Conservation (phyloP, 768 basidiomycete species). For the Lentinula aciculospora region DNA sequence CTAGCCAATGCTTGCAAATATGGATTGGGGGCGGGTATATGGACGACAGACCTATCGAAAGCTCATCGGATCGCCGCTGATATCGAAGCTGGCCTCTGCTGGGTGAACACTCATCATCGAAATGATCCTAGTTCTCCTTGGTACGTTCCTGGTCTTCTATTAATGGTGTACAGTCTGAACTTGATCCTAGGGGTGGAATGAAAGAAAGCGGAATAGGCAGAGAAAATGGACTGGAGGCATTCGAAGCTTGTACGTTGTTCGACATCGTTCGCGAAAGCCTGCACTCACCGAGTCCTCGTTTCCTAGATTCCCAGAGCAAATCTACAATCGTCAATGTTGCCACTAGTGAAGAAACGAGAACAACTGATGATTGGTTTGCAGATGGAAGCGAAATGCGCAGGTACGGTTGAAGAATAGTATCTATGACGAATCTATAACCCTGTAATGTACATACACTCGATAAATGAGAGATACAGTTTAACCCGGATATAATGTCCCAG, state of each 20-base stretch:
- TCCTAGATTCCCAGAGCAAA: constrained; percentile 77
- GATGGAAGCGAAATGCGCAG: constrained; percentile 45
- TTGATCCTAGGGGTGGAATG: constrained; percentile 71
- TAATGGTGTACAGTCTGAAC: neutral
- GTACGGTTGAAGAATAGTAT: constrained; percentile 50
- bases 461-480: neutral
- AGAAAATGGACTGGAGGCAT: constrained; percentile 82
- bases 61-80: constrained; percentile 69
- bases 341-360: constrained; percentile 47
- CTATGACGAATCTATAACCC: neutral
- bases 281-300: neutral
- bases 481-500: neutral
- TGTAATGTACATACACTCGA: neutral
- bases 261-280: neutral
- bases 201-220: constrained; percentile 85
- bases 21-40: constrained; percentile 76
- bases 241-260: constrained; percentile 58
- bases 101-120: constrained; percentile 87
- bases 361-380: constrained; percentile 75
- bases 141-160: constrained; percentile 31
- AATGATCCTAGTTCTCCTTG: constrained; percentile 89
- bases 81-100: constrained; percentile 74
- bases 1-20: constrained; percentile 77
- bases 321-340: constrained; percentile 76
- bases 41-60: constrained; percentile 70